Evolutionary conservation across 257 asterid genomes (phyloP), one percentile per base, ranked within the genome.

Genomic region (Hygrophila difformis): DNA sequence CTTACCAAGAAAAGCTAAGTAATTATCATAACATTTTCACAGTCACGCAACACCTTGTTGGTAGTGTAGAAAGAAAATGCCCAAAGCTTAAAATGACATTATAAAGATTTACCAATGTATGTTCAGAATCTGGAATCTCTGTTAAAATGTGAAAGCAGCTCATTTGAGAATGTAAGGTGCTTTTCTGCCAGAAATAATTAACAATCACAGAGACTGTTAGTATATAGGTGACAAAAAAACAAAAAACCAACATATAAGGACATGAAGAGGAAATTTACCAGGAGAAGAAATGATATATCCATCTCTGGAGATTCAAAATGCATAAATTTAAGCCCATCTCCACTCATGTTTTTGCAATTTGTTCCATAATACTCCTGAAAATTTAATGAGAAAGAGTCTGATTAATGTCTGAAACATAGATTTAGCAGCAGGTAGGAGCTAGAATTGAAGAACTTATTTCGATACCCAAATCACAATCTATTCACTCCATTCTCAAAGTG

Each of bases 241-340:
- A 38, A 52, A 31, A 18, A 57, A 34, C 47, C 35, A 55, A 44
- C 24, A 2, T 55, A 34, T 8, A 23, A 26, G 18, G 21, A 51
- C 40, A 37, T 39, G 37, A 53, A 43, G 35, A 40, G 61, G 42
- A 36, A 47, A 50, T 12, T 62, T 73, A 89, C 92, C 77, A 42
- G 34, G 54, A 61, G 62, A 61, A 68, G 62, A 53, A 56, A 54
- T 36, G 77, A 62, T 7, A 48, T 20, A 49, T 78, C 71, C 69
- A 81, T 64, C 76, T 72, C 85, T 16, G 82, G 82, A 60, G 79
- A 60, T 65, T 91, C 98, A 70, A 82, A 86, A 26, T 71, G 79
- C 66, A 67, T 14, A 56, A 66, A 65, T 19, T 65, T 39, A 53
- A 55, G 45, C 19, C 21, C 63, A 57, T 59, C 55, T 33, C 40